Conservation (phyloP, 2,329 filamentous ascomycete genomes). For the Colletotrichum phormii region DNA sequence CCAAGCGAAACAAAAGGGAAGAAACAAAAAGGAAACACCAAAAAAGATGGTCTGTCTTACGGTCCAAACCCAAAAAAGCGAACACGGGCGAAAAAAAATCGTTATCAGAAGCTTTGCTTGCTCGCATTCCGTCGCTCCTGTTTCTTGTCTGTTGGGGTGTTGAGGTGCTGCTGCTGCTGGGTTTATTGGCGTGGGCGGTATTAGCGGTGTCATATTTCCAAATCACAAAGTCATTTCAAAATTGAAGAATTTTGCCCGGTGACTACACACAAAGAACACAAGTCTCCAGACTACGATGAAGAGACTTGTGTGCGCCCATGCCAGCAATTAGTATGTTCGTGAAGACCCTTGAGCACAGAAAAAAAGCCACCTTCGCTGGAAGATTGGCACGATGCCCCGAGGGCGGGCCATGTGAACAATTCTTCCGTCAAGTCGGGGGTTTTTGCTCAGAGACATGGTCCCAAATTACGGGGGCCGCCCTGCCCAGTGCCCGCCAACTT, state of each 20-base stretch:
- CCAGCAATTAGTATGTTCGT: neutral
- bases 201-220: neutral
- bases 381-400: constrained; percentile 34
- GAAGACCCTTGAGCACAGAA: neutral
- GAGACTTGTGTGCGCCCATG: neutral
- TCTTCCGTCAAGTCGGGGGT: constrained; percentile 35
- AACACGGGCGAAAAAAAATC: neutral
- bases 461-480: constrained; percentile 6
- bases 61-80: neutral
- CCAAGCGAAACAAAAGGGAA: neutral
- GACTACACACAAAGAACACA: neutral
- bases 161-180: neutral
- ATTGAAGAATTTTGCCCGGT: neutral
- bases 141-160: neutral
- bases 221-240: neutral
- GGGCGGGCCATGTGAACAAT: constrained; percentile 23
- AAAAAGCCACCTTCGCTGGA: constrained; percentile 25
- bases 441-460: constrained; percentile 3
- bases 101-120: neutral
- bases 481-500: neutral
- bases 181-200: neutral
- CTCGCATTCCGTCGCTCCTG: neutral
- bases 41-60: neutral
- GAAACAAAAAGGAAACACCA: neutral
- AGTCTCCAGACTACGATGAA: neutral